Evolutionary conservation across 331 rosid species (phyloP), one percentile per base, ranked within the genome.

Genomic region (Phaseolus coccineus): DNA sequence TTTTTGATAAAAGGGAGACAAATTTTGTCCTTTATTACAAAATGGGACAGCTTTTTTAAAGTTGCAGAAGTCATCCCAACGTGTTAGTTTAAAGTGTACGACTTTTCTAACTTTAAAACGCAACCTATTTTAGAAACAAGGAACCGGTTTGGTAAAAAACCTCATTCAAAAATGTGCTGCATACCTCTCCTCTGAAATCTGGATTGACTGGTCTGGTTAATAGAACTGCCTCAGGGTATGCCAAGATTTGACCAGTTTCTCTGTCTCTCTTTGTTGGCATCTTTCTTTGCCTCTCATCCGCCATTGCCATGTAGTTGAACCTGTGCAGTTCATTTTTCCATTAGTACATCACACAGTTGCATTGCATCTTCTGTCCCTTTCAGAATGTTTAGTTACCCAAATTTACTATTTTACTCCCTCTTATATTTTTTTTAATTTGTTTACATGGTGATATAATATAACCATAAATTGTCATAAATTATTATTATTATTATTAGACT

Each of bases 151-250:
- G 22, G 22, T 19, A 19, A 19, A 19, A 19, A 19, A 19, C 22
- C 22, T 19, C 19, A 5, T 1, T 6, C 46, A 62, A 6, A 6
- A 31, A 58, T 0, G 37, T 59, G 68, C 47, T 9, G 0, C 33
- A 6, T 11, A 94, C 97, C 91, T 95, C 97, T 86, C 97, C 98
- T 80, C 81, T 82, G 8, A 95, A 78, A 7, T 70, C 37, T 22
- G 89, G 70, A 30, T 88, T 61, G 0, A 0, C 52, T 6, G 98
- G 90, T 27, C 73, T 67, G 2, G 96, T 95, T 78, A 95, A 57
- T 46, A 86, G 88, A 83, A 90, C 93, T 9, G 98, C 98, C 83
- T 95, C 98, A 0, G 82, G 81, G 65, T 87, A 95, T 13, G 91
- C 98, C 5, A 95, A 86, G 4, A 7, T 3, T 44, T 81, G 39